A percentile compares a stretch with the other conserved stretches of the same genome.
Conservation (phyloP, 129 eudicot genomes). For the Escallonia rubra region DNA sequence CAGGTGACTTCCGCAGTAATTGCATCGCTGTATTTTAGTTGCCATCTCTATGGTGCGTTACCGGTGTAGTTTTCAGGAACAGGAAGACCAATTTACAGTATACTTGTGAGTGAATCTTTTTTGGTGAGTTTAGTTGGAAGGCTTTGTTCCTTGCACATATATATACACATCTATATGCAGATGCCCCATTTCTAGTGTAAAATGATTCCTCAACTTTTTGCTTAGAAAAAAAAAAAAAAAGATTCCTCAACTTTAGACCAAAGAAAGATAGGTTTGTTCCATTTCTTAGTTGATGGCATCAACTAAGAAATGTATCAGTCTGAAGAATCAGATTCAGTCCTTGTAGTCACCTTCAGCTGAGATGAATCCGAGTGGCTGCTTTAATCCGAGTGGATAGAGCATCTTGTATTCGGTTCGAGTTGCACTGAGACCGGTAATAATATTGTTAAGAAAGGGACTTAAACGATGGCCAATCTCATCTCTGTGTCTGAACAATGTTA, state of each 20-base stretch:
- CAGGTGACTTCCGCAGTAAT: slow-evolving; percentile 33
- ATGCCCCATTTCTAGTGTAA: too few species aligned
- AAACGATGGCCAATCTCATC: too few species aligned
- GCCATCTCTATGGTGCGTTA: slow-evolving; percentile 22
- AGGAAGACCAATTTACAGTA: background rate
- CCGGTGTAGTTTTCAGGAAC: background rate
- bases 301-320: background rate
- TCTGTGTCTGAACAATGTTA: too few species aligned
- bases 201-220: too few species aligned
- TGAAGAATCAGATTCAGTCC: slow-evolving; percentile 12
- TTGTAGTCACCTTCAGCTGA: too few species aligned
- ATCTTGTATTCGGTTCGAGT: too few species aligned
- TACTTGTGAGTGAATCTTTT: slow-evolving; percentile 5
- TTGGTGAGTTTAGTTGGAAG: slow-evolving; percentile 5
- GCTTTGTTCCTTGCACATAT: slow-evolving; percentile 13
- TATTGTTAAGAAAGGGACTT: too few species aligned
- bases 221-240: too few species aligned
- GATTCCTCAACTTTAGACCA: background rate
- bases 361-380: too few species aligned
- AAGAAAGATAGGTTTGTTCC: background rate
- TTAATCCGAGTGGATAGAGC: too few species aligned
- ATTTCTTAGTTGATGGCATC: background rate
- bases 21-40: slow-evolving; percentile 36
- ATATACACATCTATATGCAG: slow-evolving; percentile 3
- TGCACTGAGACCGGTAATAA: too few species aligned